Base-by-base conservation (phyloP, 73 alveolate species). In the Diophrys sp. region DNA sequence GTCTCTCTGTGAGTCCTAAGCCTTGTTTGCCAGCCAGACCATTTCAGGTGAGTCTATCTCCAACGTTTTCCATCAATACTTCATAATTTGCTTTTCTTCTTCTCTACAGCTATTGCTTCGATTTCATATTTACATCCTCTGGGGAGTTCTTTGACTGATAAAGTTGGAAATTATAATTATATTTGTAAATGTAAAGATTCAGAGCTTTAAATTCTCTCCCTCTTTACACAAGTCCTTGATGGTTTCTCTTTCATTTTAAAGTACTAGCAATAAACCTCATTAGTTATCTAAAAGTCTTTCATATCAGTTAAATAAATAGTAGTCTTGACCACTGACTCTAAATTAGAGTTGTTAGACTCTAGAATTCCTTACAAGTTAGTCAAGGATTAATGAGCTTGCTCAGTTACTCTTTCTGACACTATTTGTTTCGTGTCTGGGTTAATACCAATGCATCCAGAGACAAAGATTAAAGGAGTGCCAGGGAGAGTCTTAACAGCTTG, bases 161-260 rank as follows among this genome's bases (percentile, higher is more conserved):
- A n/a, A n/a, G n/a, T n/a, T n/a, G n/a, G n/a, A n/a, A n/a, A n/a
- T n/a, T n/a, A n/a, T n/a, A n/a, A n/a, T n/a, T n/a, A n/a, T n/a
- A n/a, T n/a, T n/a, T n/a, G n/a, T n/a, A n/a, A n/a, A n/a, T n/a
- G n/a, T n/a, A n/a, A n/a, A n/a, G n/a, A n/a, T n/a, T n/a, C n/a
- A n/a, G n/a, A n/a, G n/a, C n/a, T n/a, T n/a, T n/a, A n/a, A n/a
- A n/a, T n/a, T n/a, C n/a, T n/a, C n/a, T n/a, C n/a, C n/a, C n/a
- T n/a, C n/a, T n/a, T n/a, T 34, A 89, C 75, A 44, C 96, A 89
- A 29, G 90, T 83, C 70, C 96, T 79, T 0, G 96, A 92, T n/a
- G 73, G 62, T 44, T 44, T 44, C 18, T 44, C 5, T 18, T 44
- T 89, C 2, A 74, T 83, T 1, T 68, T 71, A 67, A 79, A 85